phyloP scores from a whole-genome alignment of 768 basidiomycete genomes.

The Boletellus ananas region DNA sequence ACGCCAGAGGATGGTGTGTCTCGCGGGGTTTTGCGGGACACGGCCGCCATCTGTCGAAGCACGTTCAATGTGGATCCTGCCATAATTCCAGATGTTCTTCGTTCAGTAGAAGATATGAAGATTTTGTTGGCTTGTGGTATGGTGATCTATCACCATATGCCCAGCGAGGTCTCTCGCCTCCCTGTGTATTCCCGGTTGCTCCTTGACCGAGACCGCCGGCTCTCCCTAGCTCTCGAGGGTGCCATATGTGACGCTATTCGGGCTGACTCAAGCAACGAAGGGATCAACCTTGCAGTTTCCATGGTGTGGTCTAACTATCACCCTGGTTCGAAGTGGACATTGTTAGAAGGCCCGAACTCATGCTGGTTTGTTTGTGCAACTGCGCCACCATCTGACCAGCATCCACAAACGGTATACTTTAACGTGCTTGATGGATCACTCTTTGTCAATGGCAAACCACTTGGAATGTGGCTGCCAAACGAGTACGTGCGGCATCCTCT shows the following conservation, averaged over 20 bases:
- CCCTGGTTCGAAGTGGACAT: slow-evolving; percentile 23
- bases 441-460: slow-evolving; percentile 20
- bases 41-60: slow-evolving; percentile 19
- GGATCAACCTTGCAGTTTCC: slow-evolving; percentile 29
- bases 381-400: background rate
- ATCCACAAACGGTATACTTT: slow-evolving; percentile 32
- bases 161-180: slow-evolving; percentile 3
- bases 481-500: slow-evolving; percentile 6
- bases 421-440: slow-evolving; percentile 35
- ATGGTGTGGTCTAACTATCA: slow-evolving; percentile 31
- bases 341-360: slow-evolving; percentile 15
- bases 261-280: slow-evolving; percentile 1
- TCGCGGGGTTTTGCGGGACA: slow-evolving; percentile 11
- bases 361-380: slow-evolving; percentile 33
- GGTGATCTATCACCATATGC: slow-evolving; percentile 29
- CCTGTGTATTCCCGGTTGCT: slow-evolving; percentile 17
- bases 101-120: slow-evolving; percentile 23
- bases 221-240: slow-evolving; percentile 31
- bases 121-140: slow-evolving; percentile 33
- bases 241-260: slow-evolving; percentile 12
- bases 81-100: slow-evolving; percentile 10
- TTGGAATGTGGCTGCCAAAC: slow-evolving; percentile 15
- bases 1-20: slow-evolving; percentile 1
- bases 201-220: slow-evolving; percentile 30
- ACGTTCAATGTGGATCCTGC: slow-evolving; percentile 27